Evolutionary conservation across 2,329 filamentous ascomycete genomes (phyloP).

Genomic region (Fusarium sterilihyphosum): DNA sequence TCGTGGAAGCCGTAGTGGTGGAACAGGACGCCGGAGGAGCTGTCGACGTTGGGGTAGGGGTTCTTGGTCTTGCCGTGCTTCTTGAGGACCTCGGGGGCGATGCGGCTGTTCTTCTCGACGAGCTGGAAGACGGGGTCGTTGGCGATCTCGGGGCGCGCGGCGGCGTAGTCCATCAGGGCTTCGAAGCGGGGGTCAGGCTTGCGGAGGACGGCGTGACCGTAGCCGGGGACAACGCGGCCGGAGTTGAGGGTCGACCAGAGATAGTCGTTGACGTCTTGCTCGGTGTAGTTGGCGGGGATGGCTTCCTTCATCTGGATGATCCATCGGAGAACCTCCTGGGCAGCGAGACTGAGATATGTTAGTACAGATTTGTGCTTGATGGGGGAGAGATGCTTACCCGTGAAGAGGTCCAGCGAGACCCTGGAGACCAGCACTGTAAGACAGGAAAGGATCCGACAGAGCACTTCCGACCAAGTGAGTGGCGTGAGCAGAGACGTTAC

Average conservation of each 20-base stretch:
- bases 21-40: slow-evolving; percentile 92
- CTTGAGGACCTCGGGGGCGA: slow-evolving; percentile 89
- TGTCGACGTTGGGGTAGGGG: slow-evolving; percentile 97
- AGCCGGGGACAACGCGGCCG: slow-evolving; percentile 92
- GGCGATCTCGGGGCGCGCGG: slow-evolving; percentile 84
- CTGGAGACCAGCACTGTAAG: slow-evolving; percentile 94
- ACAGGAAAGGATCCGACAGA: slow-evolving; percentile 93
- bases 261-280: slow-evolving; percentile 86
- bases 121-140: slow-evolving; percentile 91
- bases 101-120: slow-evolving; percentile 90
- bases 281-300: slow-evolving; percentile 81
- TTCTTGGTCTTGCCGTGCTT: slow-evolving; percentile 99
- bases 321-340: slow-evolving; percentile 97
- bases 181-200: slow-evolving; percentile 98
- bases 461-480: slow-evolving; percentile 96
- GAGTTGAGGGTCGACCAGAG: slow-evolving; percentile 94
- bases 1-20: slow-evolving; percentile 98
- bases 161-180: slow-evolving; percentile 95
- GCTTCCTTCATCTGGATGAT: slow-evolving; percentile 94
- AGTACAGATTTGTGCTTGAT: not conserved
- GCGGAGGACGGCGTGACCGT: slow-evolving; percentile 94
- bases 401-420: slow-evolving; percentile 86
- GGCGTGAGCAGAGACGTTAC: slow-evolving; percentile 94
- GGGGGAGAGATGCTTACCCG: slow-evolving; percentile 56
- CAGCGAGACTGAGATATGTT: slow-evolving; percentile 71